Evolutionary conservation across 192 early-diverging fungal species (phyloP), one percentile per base, ranked within the genome.

Genomic region (Podila minutissima): DNA sequence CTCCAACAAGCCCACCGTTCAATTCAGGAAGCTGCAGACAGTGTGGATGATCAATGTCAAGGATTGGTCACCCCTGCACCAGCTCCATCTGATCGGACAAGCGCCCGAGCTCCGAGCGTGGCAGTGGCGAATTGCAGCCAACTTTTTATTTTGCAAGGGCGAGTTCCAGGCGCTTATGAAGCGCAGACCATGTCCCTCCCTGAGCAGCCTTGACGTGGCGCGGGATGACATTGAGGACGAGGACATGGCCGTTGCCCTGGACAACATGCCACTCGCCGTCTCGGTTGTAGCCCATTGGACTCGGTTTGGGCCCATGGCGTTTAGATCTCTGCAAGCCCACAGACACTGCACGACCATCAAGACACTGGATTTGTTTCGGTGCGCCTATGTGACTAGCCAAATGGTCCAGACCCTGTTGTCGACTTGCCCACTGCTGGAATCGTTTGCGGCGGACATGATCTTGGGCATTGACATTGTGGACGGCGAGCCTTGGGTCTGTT

Each of bases 401-500:
- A 24, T 49, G 48, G 31, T 66, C 7, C 64, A 66, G 46, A n/a
- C 48, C 2, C 64, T 66, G 24, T 13, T 67, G 22, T 55, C 51
- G n/a, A 67, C 28, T 26, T 67, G 66, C 24, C 50, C 50, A 4
- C 26, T 28, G 33, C 10, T 67, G 66, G 66, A 67, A 35, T 22
- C 20, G 1, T 58, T 67, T 53, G 53, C 5, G 20, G 66, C 66
- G 20, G 22, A 35, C 22, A 29, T 41, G 22, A 5, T 67, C 17
- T 38, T 17, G 17, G 66, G 66, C 0, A 58, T 32, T 20, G 66
- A 67, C 19, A 19, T 67, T 48, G 66, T 67, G n/a, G 50, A 28
- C 0, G 66, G 66, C 6, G 53, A 55, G 31, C 49, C 49, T 24
- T 67, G 66, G 66, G 22, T 67, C 49, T 67, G 66, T 35, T 24